These are phyloP conservation scores for Talaromyces amestolkiae DNA, from an alignment of 2,329 filamentous ascomycete genomes.

Conservation along the genomic window DNA sequence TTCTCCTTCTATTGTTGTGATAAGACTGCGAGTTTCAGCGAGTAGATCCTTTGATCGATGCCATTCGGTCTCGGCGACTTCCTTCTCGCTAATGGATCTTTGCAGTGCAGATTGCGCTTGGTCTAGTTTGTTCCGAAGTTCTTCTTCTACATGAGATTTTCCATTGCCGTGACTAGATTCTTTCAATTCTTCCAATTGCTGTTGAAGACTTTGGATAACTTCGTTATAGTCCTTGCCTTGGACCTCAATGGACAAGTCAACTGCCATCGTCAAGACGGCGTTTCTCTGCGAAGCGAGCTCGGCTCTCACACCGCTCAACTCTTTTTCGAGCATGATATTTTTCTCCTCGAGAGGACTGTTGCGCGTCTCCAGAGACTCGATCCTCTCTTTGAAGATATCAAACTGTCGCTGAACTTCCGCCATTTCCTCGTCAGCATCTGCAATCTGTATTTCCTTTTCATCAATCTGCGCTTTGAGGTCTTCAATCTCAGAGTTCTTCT, in stretches of 20 bases:
- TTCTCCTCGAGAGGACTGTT: constrained; percentile 39
- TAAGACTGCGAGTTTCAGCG: constrained; percentile 36
- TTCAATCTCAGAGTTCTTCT: constrained; percentile 39
- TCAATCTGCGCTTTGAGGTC: constrained; percentile 36
- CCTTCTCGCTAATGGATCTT: constrained; percentile 29
- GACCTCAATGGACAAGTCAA: constrained; percentile 33
- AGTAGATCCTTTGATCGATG: constrained; percentile 37
- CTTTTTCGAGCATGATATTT: constrained; percentile 36
- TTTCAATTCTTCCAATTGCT: constrained; percentile 28
- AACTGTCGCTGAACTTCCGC: constrained; percentile 35
- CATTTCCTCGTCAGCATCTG: constrained; percentile 36
- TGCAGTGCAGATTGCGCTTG: constrained; percentile 32
- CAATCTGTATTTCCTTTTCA: constrained; percentile 35
- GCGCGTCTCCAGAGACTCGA: constrained; percentile 34
- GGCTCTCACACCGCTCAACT: constrained; percentile 35
- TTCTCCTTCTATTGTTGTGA: constrained; percentile 40
- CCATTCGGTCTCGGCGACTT: constrained; percentile 36
- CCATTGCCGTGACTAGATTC: constrained; percentile 21
- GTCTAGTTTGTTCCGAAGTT: constrained; percentile 30
- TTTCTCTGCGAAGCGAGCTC: constrained; percentile 38
- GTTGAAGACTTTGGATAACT: constrained; percentile 40
- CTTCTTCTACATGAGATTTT: constrained; percentile 23
- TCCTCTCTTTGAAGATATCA: constrained; percentile 34
- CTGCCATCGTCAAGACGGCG: constrained; percentile 38
- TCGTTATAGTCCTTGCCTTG: constrained; percentile 38